Conservation (phyloP, 768 basidiomycete genomes). For the Pseudohyphozyma bogoriensis region DNA sequence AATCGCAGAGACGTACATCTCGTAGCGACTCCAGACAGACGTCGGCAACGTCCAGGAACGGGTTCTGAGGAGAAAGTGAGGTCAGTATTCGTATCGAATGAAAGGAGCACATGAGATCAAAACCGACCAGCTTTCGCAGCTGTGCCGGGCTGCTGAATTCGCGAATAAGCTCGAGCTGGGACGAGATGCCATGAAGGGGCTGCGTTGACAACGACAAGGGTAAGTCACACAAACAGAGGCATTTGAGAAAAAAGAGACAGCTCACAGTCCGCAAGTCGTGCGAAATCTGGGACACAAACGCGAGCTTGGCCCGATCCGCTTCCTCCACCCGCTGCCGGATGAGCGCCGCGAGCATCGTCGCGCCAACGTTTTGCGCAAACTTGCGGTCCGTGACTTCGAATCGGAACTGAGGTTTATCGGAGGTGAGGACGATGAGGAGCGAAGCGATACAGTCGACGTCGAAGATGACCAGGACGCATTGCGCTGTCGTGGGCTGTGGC, state of each 20-base stretch:
- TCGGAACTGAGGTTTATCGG: slow-evolving; percentile 1
- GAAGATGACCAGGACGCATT: slow-evolving; percentile 1
- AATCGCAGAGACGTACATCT: neutral
- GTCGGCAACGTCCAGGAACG: slow-evolving; percentile 20
- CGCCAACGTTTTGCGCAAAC: slow-evolving; percentile 28
- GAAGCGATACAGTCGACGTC: slow-evolving; percentile 14
- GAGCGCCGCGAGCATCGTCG: slow-evolving; percentile 23
- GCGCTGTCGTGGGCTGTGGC: neutral
- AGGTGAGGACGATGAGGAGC: slow-evolving; percentile 25
- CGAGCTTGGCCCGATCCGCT: slow-evolving; percentile 30
- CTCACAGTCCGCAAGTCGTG: slow-evolving; percentile 35
- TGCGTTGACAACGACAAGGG: no score
- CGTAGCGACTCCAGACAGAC: slow-evolving; percentile 11
- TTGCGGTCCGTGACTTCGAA: slow-evolving; percentile 19
- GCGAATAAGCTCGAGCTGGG: slow-evolving; percentile 30
- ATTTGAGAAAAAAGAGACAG: no score
- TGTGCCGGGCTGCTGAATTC: no score
- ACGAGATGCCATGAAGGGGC: neutral
- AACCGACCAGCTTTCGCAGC: no score
- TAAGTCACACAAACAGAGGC: neutral
- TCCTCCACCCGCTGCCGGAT: slow-evolving; percentile 26
- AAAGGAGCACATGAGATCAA: no score
- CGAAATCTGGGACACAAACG: slow-evolving; percentile 33
- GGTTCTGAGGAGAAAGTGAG: no score
- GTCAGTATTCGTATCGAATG: no score